Percentiles rank a stretch among this genome's conserved stretches.
Conservation (phyloP, 345 rosid genomes). For the Salix brachista region DNA sequence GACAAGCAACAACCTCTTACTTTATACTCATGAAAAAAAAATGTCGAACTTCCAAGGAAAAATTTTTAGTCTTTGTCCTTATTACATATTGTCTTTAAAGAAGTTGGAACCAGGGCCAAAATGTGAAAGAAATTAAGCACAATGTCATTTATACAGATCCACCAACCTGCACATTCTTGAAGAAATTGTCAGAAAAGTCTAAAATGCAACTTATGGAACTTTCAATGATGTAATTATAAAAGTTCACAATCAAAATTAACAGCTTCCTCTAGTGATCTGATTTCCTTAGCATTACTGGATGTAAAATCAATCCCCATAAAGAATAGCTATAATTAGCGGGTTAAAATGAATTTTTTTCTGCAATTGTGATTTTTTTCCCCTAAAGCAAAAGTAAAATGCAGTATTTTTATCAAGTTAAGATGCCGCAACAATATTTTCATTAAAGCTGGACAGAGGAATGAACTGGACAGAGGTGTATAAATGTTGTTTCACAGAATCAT, state of each 20-base stretch:
- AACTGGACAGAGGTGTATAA: not conserved
- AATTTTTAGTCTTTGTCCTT: not conserved
- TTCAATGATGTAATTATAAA: not conserved
- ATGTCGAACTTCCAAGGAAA: not conserved
- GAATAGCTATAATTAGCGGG: not conserved
- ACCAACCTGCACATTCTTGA: not conserved
- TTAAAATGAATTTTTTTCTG: not conserved
- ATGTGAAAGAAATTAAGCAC: not conserved
- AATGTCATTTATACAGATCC: not conserved
- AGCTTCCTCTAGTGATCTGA: not conserved
- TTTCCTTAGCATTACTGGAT: not conserved
- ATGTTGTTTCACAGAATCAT: not conserved
- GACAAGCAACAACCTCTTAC: not conserved
- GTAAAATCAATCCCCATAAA: not conserved
- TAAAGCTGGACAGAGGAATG: not conserved
- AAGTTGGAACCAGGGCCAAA: not conserved
- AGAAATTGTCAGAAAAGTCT: not conserved
- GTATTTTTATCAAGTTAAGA: not conserved
- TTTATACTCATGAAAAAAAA: not conserved
- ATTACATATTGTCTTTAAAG: not conserved
- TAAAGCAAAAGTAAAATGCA: not conserved
- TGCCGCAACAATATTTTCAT: not conserved
- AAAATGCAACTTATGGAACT: not conserved
- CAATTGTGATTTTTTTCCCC: not conserved
- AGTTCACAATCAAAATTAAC: not conserved